Percentiles rank a stretch among this genome's conserved stretches.
Evolutionary conservation across 768 basidiomycete species (phyloP).

Genomic region (Lepiota brunneoincarnata): DNA sequence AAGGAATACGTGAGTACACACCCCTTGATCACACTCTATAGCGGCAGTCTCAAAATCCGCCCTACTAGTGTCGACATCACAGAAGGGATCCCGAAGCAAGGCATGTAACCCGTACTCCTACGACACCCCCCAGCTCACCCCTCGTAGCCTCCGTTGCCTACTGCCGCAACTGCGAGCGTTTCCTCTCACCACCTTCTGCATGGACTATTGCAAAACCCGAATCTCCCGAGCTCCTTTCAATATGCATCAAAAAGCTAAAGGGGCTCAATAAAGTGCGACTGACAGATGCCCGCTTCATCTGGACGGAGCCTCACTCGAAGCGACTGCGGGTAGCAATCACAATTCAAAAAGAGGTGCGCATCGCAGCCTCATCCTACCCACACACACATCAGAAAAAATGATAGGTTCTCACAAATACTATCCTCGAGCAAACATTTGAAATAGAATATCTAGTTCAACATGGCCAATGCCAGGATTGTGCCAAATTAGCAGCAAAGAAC

Average conservation of each 20-base stretch:
- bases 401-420: conserved; percentile 86
- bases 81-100: conserved; percentile 95
- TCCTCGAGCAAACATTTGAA: conserved; percentile 97
- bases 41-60: not conserved
- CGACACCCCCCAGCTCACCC: not conserved
- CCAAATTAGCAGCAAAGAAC: conserved; percentile 94
- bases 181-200: conserved; percentile 82
- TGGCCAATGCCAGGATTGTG: conserved; percentile 93
- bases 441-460: conserved; percentile 94
- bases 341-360: conserved; percentile 92
- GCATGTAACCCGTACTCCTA: conserved; percentile 32
- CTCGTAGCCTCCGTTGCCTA: conserved; percentile 79
- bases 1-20: conserved; percentile 70
- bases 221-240: conserved; percentile 88
- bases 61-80: conserved; percentile 85
- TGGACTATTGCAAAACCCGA: conserved; percentile 89
- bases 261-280: conserved; percentile 91
- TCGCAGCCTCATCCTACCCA: not conserved
- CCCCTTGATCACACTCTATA: not conserved
- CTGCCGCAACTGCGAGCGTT: conserved; percentile 95
- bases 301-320: conserved; percentile 99
- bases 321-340: conserved; percentile 90
- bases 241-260: conserved; percentile 94
- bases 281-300: conserved; percentile 98
- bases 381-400: not conserved